Conservation (phyloP, 129 eudicot genomes). For the Smallanthus sonchifolius region DNA sequence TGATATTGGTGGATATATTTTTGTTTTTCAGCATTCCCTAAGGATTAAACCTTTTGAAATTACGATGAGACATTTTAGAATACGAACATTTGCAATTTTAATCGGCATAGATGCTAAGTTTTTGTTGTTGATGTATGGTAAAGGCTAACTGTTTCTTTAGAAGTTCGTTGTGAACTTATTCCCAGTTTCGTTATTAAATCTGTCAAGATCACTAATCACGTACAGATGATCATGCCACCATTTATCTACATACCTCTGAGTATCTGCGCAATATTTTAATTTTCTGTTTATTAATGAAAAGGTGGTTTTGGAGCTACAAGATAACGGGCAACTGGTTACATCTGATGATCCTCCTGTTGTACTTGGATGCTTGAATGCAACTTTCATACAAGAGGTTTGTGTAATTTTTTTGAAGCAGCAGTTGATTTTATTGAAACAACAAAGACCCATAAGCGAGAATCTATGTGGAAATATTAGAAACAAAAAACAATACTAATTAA, state of each 20-base stretch:
- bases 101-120: background rate
- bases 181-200: background rate
- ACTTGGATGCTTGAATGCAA: slow-evolving; percentile 63
- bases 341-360: slow-evolving; percentile 90
- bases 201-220: slow-evolving; percentile 1
- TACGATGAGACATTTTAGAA: background rate
- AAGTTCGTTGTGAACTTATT: background rate
- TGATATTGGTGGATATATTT: background rate
- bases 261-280: background rate
- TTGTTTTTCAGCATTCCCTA: background rate
- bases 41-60: background rate
- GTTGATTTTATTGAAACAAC: background rate
- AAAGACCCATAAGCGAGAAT: background rate
- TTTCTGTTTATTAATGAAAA: slow-evolving; percentile 24
- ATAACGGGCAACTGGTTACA: slow-evolving; percentile 76
- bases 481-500: background rate
- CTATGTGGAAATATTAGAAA: background rate
- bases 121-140: background rate
- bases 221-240: background rate
- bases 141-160: background rate
- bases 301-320: slow-evolving; percentile 86
- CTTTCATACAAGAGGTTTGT: slow-evolving; percentile 78
- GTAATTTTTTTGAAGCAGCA: background rate
- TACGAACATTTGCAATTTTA: background rate
- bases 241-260: background rate